Evolutionary conservation across 2,329 filamentous ascomycete species (phyloP), one percentile per base, ranked within the genome.

Genomic region (Colletotrichum nymphaeae): DNA sequence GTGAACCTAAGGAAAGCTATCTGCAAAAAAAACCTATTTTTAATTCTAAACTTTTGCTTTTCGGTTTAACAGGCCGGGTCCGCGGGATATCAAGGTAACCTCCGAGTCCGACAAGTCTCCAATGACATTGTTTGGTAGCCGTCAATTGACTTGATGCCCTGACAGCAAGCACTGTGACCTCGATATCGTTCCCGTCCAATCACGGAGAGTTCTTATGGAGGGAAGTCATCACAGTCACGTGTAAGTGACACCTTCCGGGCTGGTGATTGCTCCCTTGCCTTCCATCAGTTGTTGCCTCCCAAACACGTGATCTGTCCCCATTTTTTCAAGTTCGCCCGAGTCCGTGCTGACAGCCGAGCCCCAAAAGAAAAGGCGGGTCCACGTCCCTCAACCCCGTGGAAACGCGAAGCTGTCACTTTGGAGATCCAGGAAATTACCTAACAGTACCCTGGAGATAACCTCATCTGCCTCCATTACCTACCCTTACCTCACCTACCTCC

Each of bases 371-470:
- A 37, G 53, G 60, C 24, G 66, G 67, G 37, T 42, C 66, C 64
- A 7, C 2, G 5, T 11, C 59, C n/a, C 59, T 42, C 30, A n/a
- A 53, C 32, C n/a, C 58, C 52, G 52, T 52, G 42, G 24, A 52
- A 72, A 49, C 14, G 67, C 49, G 70, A 73, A 70, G 71, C 67
- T 70, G 71, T 73, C 67, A 73, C 71, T 66, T 71, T 73, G 19
- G 30, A 73, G 60, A 65, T 60, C 22, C 28, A 60, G 67, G 67
- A 73, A 73, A 73, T 73, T 73, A 71, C 70, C 35, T 57, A 63
- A 62, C 65, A 53, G 58, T 42, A 56, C 59, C 49, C 49, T 67
- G 57, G 62, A 64, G 67, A 70, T 56, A 73, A 49, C 60, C 70
- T 73, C 53, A 73, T 70, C 67, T 68, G 35, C 57, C 58, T 59